Base-by-base conservation (phyloP, 1,284 basidiomycete species). In the Cystobasidium sp. region DNA sequence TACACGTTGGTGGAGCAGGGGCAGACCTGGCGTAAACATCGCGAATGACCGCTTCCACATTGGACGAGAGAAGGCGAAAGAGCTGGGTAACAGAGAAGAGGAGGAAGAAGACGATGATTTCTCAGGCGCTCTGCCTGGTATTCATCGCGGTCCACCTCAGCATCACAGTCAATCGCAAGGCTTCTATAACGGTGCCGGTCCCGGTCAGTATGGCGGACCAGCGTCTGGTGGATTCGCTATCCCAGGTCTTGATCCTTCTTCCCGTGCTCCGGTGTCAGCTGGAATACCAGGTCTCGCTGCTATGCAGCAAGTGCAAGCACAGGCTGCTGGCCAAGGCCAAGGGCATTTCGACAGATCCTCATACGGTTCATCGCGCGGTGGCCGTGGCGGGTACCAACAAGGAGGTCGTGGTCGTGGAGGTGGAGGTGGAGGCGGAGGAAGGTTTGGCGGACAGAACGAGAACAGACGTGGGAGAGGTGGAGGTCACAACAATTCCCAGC, bases 1-100 rank as follows among this genome's bases (percentile, higher is more conserved):
- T 12, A 97, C 96, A 16, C 88, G 95, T 14, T 99, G 98, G 86
- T 99, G 97, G 96, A 90, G 90, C 70, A 88, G 96, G 66, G 91
- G 93, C 78, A 86, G 90, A 59, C 94, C 89, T 0, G 91, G 91
- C 7, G 44, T 58, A 22, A 44, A 56, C 6, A 61, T 64, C 14
- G 65, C 68, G 31, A 47, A 66, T 14, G 79, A 80, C 68, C 64
- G 79, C 43, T 80, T 79, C 67, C 79, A 80, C 37, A 49, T 80
- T 8, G 79, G 79, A 3, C 64, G 75, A 24, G 79, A 80, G 7
- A 69, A 65, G 53, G 79, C 78, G 37, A 75, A 73, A 41, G 76
- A 76, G 55, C 44, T 77, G 10, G 78, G 77, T 6, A 75, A 59
- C 37, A 62, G 66, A 41, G 66, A 68, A 49, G 73, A 77, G 1